These are phyloP conservation scores for Orbilia brochopaga DNA, from an alignment of 2,329 filamentous ascomycete species.

Conservation along the genomic window DNA sequence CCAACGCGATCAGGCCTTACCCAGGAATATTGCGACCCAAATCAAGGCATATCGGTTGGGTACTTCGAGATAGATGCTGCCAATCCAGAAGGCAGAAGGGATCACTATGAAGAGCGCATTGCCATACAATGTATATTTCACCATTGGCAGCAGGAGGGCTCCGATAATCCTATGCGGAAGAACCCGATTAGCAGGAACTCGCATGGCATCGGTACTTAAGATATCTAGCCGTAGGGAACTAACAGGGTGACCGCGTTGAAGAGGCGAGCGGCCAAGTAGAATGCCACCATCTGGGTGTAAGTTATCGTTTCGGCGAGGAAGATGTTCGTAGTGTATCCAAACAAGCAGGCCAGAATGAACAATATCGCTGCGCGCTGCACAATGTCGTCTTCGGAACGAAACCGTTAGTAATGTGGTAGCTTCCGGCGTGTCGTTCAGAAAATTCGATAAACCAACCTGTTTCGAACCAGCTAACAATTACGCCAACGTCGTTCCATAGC, in stretches of 20 bases:
- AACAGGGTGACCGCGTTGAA: slow-evolving; percentile 56
- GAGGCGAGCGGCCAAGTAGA: slow-evolving; percentile 67
- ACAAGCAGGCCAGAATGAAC: slow-evolving; percentile 67
- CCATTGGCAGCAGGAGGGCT: slow-evolving; percentile 62
- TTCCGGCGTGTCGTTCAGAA: background rate
- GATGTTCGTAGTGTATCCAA: slow-evolving; percentile 71
- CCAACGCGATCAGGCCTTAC: slow-evolving; percentile 60
- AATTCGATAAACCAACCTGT: slow-evolving; percentile 54
- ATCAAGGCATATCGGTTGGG: slow-evolving; percentile 65
- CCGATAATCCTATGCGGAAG: slow-evolving; percentile 17
- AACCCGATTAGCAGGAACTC: slow-evolving; percentile 4
- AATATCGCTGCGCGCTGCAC: slow-evolving; percentile 66
- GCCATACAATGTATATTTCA: slow-evolving; percentile 56
- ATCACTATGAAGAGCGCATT: slow-evolving; percentile 60
- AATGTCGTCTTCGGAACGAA: slow-evolving; percentile 62
- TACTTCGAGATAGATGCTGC: slow-evolving; percentile 65
- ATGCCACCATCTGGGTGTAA: slow-evolving; percentile 66
- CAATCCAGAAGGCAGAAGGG: slow-evolving; percentile 67
- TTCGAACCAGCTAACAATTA: slow-evolving; percentile 69
- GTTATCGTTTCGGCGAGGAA: slow-evolving; percentile 65
- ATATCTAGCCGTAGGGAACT: background rate
- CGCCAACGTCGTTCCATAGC: slow-evolving; percentile 68
- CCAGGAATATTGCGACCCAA: slow-evolving; percentile 65
- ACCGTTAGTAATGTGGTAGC: background rate
- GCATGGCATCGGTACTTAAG: background rate